These are phyloP conservation scores for Takakia lepidozioides DNA, from an alignment of 225 moss, liverwort and hornwort species.

Conservation along the genomic window DNA sequence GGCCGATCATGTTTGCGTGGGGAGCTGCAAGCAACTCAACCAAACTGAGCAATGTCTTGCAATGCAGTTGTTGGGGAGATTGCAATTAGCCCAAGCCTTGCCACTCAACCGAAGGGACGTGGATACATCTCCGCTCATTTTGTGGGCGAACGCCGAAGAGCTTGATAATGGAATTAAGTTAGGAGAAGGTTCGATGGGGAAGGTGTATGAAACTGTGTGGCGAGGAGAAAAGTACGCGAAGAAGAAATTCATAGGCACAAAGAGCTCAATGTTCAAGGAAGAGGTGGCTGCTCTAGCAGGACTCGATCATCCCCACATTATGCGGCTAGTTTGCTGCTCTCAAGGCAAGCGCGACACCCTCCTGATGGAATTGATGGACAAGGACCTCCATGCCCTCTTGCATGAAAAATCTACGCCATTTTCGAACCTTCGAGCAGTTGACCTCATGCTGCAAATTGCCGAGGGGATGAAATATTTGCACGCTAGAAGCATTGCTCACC, in stretches of 20 bases:
- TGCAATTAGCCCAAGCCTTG: constrained; percentile 3
- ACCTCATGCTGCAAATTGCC: constrained; percentile 18
- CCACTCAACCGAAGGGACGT: neutral
- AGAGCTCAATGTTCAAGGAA: neutral
- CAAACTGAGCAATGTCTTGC: constrained; percentile 8
- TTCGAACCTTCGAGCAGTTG: constrained; percentile 5
- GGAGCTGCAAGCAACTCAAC: neutral
- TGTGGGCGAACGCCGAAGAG: constrained; percentile 3
- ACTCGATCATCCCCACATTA: constrained; percentile 12
- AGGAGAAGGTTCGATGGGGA: constrained; percentile 3
- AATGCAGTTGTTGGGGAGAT: constrained; percentile 4
- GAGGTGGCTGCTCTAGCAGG: constrained; percentile 10
- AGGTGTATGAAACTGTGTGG: constrained; percentile 10
- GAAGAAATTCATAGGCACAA: neutral
- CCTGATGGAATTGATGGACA: constrained; percentile 19
- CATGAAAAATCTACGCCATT: neutral
- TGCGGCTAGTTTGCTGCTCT: constrained; percentile 15
- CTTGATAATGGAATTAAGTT: neutral
- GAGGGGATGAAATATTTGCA: constrained; percentile 11
- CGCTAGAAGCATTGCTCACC: constrained; percentile 8
- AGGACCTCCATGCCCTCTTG: constrained; percentile 3
- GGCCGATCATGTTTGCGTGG: constrained; percentile 7
- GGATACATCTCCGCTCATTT: constrained; percentile 4
- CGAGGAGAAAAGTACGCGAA: constrained; percentile 3
- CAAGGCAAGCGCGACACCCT: neutral